phyloP scores from a whole-genome alignment of 73 alveolate species.

The Symbiodinium pilosum region DNA sequence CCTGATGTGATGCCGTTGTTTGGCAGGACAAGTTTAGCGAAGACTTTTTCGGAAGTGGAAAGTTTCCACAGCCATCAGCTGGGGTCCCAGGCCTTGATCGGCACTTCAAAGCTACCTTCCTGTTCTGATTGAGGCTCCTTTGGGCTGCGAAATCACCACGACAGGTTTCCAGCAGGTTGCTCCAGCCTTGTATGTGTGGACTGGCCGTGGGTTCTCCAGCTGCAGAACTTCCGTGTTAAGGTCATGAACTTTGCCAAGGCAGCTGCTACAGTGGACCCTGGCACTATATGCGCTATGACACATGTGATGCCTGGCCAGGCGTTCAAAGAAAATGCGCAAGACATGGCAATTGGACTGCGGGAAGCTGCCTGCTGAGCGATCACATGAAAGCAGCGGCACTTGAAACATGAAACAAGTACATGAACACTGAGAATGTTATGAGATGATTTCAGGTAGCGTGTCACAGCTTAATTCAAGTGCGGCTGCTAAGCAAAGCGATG shows the following conservation, averaged over 20 bases:
- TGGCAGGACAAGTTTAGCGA: conserved; percentile 71
- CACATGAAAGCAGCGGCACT: conserved; percentile 43
- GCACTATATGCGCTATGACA: too few relatives aligned
- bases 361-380: neutral
- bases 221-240: neutral
- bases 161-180: conserved; percentile 74
- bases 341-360: conserved; percentile 86
- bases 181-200: too few relatives aligned
- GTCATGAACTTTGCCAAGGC: conserved; percentile 95
- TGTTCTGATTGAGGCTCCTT: conserved; percentile 35
- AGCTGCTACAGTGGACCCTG: too few relatives aligned
- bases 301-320: neutral
- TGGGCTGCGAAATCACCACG: conserved; percentile 74
- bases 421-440: neutral
- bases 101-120: neutral
- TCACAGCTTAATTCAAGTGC: too few relatives aligned
- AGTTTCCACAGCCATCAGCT: conserved; percentile 76
- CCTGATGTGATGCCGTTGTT: too few relatives aligned
- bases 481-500: too few relatives aligned
- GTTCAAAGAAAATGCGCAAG: conserved; percentile 81
- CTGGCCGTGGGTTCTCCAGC: neutral
- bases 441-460: too few relatives aligned
- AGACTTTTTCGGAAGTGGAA: conserved; percentile 56
- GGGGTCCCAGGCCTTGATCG: neutral
- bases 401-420: neutral